A percentile compares a stretch with the other conserved stretches of the same genome.
Conservation (phyloP, 805 yeast genomes). For the Hanseniaspora singularis region DNA sequence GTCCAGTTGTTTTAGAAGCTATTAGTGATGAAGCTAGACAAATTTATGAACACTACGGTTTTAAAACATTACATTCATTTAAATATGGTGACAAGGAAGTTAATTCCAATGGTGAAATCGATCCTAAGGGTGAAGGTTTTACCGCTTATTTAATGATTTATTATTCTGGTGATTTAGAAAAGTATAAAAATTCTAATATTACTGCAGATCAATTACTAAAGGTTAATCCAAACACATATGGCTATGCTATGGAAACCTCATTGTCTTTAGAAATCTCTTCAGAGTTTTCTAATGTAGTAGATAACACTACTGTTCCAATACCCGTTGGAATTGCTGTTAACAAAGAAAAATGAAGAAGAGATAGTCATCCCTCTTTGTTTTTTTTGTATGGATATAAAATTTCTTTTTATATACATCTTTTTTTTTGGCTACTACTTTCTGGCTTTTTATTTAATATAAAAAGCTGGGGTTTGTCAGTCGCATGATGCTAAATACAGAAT, state of each 20-base stretch:
- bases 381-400: slow-evolving; percentile 13
- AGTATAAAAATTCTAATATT: not conserved
- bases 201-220: slow-evolving; percentile 9
- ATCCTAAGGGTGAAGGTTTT: slow-evolving; percentile 27
- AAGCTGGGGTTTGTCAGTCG: slow-evolving; percentile 16
- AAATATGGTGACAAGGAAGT: slow-evolving; percentile 28
- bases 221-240: slow-evolving; percentile 13
- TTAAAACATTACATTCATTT: slow-evolving; percentile 24
- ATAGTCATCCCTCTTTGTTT: slow-evolving; percentile 18
- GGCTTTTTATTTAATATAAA: slow-evolving; percentile 1
- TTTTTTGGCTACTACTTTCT: slow-evolving; percentile 15
- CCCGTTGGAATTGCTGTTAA: slow-evolving; percentile 11
- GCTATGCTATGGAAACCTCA: not conserved
- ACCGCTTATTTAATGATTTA: slow-evolving; percentile 27
- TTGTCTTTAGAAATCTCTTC: not conserved
- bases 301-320: slow-evolving; percentile 4
- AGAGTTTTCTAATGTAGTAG: not conserved
- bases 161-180: slow-evolving; percentile 20
- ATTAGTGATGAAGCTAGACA: slow-evolving; percentile 26
- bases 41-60: slow-evolving; percentile 30
- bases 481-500: slow-evolving; percentile 15
- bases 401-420: slow-evolving; percentile 4
- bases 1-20: slow-evolving; percentile 29
- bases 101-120: slow-evolving; percentile 22
- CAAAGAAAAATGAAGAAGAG: slow-evolving; percentile 18